Conservation (phyloP, 306 rosid species). For the Fragaria vesca region DNA sequence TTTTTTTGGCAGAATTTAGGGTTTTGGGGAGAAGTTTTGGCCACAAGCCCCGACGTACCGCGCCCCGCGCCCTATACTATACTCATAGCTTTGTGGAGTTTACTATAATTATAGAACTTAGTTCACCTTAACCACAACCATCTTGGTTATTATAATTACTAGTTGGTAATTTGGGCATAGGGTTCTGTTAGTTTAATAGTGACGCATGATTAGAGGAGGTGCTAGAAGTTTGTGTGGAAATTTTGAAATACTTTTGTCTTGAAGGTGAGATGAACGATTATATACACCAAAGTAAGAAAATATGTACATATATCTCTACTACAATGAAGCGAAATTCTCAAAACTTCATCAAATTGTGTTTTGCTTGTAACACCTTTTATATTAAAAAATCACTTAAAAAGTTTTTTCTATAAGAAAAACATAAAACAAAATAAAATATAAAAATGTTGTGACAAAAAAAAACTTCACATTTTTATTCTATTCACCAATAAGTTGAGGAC, state of each 20-base stretch:
- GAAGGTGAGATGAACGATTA: too few relatives aligned
- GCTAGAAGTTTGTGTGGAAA: background rate
- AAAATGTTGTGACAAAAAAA: too few relatives aligned
- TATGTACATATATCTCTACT: too few relatives aligned
- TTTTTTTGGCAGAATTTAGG: background rate
- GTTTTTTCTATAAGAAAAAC: too few relatives aligned
- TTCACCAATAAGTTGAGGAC: too few relatives aligned
- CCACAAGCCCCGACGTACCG: background rate
- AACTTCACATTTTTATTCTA: too few relatives aligned
- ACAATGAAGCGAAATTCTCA: too few relatives aligned
- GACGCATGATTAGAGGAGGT: background rate
- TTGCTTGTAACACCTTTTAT: too few relatives aligned
- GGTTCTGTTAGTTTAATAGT: background rate
- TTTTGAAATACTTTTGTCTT: background rate
- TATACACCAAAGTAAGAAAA: too few relatives aligned
- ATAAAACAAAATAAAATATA: too few relatives aligned
- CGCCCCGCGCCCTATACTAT: slow-evolving; percentile 2
- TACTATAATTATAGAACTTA: background rate
- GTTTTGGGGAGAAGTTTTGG: background rate
- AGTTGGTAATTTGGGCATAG: background rate
- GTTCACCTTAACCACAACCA: background rate
- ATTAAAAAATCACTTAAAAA: too few relatives aligned
- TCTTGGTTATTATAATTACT: slow-evolving; percentile 1
- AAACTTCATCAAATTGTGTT: too few relatives aligned
- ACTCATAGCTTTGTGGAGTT: background rate